A percentile compares a stretch with the other conserved stretches of the same genome.
These are phyloP conservation scores for Monosporascus sp. DNA, from an alignment of 2,329 filamentous ascomycete species.

Conservation along the genomic window DNA sequence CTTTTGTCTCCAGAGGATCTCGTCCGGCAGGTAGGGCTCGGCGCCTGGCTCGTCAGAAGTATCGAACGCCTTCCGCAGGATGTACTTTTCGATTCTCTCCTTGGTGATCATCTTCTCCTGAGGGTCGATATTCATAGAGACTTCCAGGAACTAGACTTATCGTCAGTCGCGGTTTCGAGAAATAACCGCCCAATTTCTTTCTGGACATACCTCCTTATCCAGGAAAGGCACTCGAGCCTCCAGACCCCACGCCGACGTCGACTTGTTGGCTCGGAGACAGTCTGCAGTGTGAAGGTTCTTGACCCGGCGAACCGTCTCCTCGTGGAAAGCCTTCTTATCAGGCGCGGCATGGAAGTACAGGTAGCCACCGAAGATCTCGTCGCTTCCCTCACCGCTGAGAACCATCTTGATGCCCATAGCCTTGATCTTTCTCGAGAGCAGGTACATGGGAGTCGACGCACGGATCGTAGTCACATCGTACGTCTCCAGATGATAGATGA, in stretches of 20 bases:
- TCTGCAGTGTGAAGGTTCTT: conserved; percentile 97
- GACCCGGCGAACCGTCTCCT: conserved; percentile 87
- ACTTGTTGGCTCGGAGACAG: conserved; percentile 98
- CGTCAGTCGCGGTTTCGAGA: conserved; percentile 13
- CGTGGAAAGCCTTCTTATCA: conserved; percentile 86
- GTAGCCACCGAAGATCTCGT: conserved; percentile 98
- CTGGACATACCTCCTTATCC: conserved; percentile 69
- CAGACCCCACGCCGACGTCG: conserved; percentile 93
- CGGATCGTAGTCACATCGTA: conserved; percentile 99
- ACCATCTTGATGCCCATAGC: conserved; percentile 99
- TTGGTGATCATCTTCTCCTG: conserved; percentile 92
- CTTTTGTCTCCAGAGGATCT: conserved; percentile 98
- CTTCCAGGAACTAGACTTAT: conserved; percentile 69
- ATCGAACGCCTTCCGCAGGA: conserved; percentile 95
- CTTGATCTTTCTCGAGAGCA: conserved; percentile 97
- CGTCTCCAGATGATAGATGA: conserved; percentile 96
- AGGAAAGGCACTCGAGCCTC: conserved; percentile 97
- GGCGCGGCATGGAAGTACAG: conserved; percentile 97
- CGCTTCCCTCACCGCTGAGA: conserved; percentile 89
- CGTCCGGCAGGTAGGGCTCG: conserved; percentile 85
- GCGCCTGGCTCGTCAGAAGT: conserved; percentile 77
- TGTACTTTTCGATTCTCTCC: conserved; percentile 92
- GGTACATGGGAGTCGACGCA: conserved; percentile 97
- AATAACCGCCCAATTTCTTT: background rate
- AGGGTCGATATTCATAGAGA: conserved; percentile 89